Percentiles rank a stretch among this genome's conserved stretches.
Conservation (phyloP, 345 rosid genomes). For the Syzygium grande region DNA sequence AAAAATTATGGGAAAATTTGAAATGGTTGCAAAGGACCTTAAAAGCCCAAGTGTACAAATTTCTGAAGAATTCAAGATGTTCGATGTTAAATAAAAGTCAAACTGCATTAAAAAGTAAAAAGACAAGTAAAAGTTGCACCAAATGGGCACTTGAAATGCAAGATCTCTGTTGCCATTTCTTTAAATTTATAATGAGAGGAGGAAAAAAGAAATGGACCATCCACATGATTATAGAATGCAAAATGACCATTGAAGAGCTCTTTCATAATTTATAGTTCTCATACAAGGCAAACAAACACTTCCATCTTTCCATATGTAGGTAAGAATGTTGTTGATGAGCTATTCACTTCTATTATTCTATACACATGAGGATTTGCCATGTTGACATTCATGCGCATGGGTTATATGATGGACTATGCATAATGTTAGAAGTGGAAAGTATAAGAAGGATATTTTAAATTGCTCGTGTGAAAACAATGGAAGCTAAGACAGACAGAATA, state of each 20-base stretch:
- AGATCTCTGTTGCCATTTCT: neutral
- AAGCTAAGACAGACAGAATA: neutral
- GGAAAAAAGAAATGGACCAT: neutral
- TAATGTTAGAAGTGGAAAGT: neutral
- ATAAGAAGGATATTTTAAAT: neutral
- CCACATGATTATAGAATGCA: neutral
- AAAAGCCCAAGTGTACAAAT: neutral
- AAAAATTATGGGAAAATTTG: neutral
- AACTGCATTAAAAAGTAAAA: neutral
- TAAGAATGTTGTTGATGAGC: neutral
- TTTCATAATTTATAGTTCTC: neutral
- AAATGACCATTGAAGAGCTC: neutral
- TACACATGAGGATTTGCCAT: neutral
- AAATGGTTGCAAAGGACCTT: neutral
- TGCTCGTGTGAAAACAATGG: neutral
- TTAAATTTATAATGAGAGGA: neutral
- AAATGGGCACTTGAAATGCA: neutral
- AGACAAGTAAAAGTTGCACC: neutral
- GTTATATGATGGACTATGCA: neutral
- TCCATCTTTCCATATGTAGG: neutral
- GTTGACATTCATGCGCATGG: neutral
- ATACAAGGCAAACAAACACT: neutral
- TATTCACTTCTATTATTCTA: neutral
- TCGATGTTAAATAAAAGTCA: neutral
- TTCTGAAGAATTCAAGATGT: neutral